Conservation (phyloP, 495 filamentous ascomycete species). For the Podospora tetraspora region DNA sequence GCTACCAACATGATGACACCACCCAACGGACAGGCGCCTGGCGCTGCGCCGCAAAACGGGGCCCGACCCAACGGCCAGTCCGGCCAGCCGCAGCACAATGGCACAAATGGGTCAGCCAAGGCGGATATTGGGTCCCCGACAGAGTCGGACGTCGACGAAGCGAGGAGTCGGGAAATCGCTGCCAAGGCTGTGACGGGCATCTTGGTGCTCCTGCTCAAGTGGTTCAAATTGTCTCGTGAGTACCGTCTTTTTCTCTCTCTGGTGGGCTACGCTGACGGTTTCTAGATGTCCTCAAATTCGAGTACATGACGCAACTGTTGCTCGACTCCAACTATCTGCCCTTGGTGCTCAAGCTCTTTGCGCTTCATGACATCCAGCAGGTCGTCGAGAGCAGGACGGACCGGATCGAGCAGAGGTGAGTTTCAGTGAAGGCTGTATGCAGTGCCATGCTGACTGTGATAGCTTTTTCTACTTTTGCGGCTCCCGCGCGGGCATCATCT, state of each 20-base stretch:
- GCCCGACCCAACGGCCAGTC: conserved; percentile 33
- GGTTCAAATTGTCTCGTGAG: conserved; percentile 94
- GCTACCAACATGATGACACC: conserved; percentile 57
- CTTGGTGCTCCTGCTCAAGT: conserved; percentile 81
- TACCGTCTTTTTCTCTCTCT: conserved; percentile 9
- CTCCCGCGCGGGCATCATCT: conserved; percentile 37
- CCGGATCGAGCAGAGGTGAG: conserved; percentile 72
- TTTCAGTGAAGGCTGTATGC: neutral
- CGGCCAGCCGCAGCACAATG: conserved; percentile 27
- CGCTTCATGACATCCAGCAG: conserved; percentile 84
- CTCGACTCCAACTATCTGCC: conserved; percentile 93
- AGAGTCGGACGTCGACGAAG: conserved; percentile 70
- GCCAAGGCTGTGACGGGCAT: conserved; percentile 86
- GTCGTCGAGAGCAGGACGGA: conserved; percentile 82
- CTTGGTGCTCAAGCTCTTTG: conserved; percentile 84
- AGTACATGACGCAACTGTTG: conserved; percentile 89
- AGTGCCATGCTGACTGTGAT: neutral
- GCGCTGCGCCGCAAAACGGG: conserved; percentile 25
- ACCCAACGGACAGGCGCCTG: conserved; percentile 31
- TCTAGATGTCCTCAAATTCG: conserved; percentile 86
- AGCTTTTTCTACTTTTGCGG: conserved; percentile 91
- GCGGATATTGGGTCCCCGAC: conserved; percentile 39
- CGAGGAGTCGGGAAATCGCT: conserved; percentile 76
- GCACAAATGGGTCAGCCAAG: conserved; percentile 27
- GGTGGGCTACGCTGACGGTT: neutral